Base-by-base conservation (phyloP, 352 stramenopile genomes). In the Phytophthora parvispora region DNA sequence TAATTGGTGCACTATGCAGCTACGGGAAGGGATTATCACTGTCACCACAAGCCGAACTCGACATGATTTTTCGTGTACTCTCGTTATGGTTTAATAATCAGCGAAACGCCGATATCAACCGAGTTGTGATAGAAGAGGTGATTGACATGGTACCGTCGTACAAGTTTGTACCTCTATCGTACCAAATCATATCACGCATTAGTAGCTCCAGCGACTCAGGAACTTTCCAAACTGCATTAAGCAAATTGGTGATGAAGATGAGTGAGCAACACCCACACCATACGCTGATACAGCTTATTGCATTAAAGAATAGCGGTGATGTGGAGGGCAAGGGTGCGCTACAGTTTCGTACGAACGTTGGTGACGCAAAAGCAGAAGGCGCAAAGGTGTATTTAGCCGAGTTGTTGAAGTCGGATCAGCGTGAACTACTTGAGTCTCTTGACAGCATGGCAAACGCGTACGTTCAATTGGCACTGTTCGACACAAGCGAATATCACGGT, bases 151-250 rank as follows among this genome's bases (percentile, higher is more conserved):
- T 99, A 10, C 90, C 97, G 31, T 98, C 91, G 15, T 99, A 98
- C 86, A 98, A 98, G 67, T 98, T 99, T 64, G 90, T 99, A 25
- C 96, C 97, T 18, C 77, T 99, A 10, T 98, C 93, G 18, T 99
- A 99, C 72, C 98, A 99, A 83, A 95, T 99, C 24, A 98, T 99
- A 57, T 99, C 97, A 24, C 86, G 98, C 0, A 92, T 99, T 22
- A 98, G 92, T 32, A 86, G 69, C 53, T 63, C 62, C 43, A 56
- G 52, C 42, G 56, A 76, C 15, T 48, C 29, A 9, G 52, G 59
- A 18, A 62, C 55, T 6, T 99, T 99, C 77, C 87, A 98, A 78
- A 83, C 72, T 12, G 90, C 89, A 1, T 72, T 99, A 15, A 86
- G 88, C 27, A 71, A 81, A 18, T 71, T 99, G 6, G 90, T 99